phyloP scores from a whole-genome alignment of 495 filamentous ascomycete genomes.

The Penicillium chermesinum region DNA sequence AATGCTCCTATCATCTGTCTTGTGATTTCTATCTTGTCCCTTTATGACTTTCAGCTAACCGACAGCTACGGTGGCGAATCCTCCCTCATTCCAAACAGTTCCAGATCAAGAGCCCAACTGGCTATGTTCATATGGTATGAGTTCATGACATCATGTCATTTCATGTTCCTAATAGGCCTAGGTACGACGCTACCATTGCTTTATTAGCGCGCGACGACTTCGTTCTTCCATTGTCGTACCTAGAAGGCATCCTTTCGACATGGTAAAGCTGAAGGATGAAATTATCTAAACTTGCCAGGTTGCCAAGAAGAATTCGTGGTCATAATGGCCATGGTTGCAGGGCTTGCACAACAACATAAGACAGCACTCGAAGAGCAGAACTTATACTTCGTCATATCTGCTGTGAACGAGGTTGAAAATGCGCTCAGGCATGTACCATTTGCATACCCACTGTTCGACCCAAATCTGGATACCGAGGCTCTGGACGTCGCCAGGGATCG shows the following conservation, averaged over 20 bases:
- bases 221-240: constrained; percentile 15
- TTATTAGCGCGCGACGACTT: constrained; percentile 14
- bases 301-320: constrained; percentile 14
- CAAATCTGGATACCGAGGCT: constrained; percentile 7
- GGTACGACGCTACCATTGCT: constrained; percentile 16
- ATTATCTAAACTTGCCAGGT: constrained; percentile 18
- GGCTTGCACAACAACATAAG: constrained; percentile 15
- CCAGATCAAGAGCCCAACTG: constrained; percentile 1
- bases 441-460: background rate
- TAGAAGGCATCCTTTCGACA: constrained; percentile 9
- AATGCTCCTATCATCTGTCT: no score
- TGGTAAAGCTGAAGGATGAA: constrained; percentile 8
- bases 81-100: background rate
- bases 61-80: constrained; percentile 2
- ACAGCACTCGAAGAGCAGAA: constrained; percentile 11
- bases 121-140: constrained; percentile 16
- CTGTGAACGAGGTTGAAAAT: constrained; percentile 13
- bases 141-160: background rate
- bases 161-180: background rate
- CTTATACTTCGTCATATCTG: constrained; percentile 14
- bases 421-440: background rate
- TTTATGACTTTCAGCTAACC: no score
- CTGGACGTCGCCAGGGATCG: constrained; percentile 18
- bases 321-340: constrained; percentile 10
- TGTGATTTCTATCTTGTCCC: background rate